A percentile compares a stretch with the other conserved stretches of the same genome.
Conservation (phyloP, 257 asterid species). For the Solanum medicagineum region DNA sequence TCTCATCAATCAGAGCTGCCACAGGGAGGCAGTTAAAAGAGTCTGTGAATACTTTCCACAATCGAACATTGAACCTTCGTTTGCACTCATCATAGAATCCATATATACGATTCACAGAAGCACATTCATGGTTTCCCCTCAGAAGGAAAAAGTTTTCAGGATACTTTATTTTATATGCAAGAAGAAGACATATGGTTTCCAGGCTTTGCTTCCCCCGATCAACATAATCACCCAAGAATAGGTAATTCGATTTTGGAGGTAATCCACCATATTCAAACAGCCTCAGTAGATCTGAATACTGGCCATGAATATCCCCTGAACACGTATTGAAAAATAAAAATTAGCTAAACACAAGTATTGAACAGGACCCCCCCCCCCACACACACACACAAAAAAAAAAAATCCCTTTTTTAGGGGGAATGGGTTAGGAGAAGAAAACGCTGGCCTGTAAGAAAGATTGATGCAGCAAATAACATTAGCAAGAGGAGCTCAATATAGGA, state of each 20-base stretch:
- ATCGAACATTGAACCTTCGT: not conserved
- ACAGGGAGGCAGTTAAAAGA: slow-evolving; percentile 12
- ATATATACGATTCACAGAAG: not conserved
- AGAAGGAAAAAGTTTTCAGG: not conserved
- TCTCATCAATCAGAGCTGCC: slow-evolving; percentile 14
- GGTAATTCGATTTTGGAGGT: slow-evolving; percentile 19
- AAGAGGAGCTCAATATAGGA: not conserved
- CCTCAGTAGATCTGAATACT: slow-evolving; percentile 9
- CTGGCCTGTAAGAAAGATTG: not conserved
- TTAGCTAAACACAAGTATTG: not conserved
- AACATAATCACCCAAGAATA: slow-evolving; percentile 21
- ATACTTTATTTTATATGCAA: not conserved
- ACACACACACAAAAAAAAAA: too few relatives aligned
- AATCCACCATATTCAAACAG: slow-evolving; percentile 23
- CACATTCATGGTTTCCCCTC: slow-evolving; percentile 4
- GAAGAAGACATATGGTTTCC: not conserved
- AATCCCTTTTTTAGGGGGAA: not conserved
- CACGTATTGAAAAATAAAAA: not conserved
- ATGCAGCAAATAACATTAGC: not conserved
- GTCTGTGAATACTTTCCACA: not conserved
- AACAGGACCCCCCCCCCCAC: not conserved
- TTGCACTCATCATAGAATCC: slow-evolving; percentile 1
- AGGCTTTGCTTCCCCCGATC: slow-evolving; percentile 11
- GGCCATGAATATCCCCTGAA: slow-evolving; percentile 14
- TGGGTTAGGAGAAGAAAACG: not conserved